These are phyloP conservation scores for Sclerotinia subarctica DNA, from an alignment of 2,329 filamentous ascomycete genomes.

Conservation along the genomic window DNA sequence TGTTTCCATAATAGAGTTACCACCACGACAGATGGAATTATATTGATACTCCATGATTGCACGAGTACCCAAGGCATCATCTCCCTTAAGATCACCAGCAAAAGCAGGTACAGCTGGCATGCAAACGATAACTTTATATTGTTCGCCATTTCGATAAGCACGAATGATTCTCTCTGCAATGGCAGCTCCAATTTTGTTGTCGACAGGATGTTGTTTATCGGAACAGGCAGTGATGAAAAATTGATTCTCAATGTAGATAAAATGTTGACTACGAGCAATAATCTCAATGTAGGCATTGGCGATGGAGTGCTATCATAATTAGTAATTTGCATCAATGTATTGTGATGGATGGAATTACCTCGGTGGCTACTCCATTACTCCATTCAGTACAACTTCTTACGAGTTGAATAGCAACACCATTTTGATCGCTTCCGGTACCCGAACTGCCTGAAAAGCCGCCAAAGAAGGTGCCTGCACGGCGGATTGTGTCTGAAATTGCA, in stretches of 20 bases:
- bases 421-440: slow-evolving; percentile 49
- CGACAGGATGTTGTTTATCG: slow-evolving; percentile 66
- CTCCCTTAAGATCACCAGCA: slow-evolving; percentile 71
- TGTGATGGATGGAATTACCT: slow-evolving; percentile 41
- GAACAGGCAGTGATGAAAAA: slow-evolving; percentile 85
- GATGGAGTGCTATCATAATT: slow-evolving; percentile 62
- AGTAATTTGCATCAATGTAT: background rate
- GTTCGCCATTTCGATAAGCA: slow-evolving; percentile 61
- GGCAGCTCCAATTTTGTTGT: slow-evolving; percentile 74
- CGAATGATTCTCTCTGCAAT: slow-evolving; percentile 75
- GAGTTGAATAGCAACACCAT: slow-evolving; percentile 40
- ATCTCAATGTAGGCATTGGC: slow-evolving; percentile 77
- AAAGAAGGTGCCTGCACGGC: slow-evolving; percentile 10
- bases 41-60: slow-evolving; percentile 92
- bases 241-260: slow-evolving; percentile 77
- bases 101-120: slow-evolving; percentile 82
- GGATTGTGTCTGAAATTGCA: slow-evolving; percentile 18
- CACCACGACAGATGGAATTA: slow-evolving; percentile 72
- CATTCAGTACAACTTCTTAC: slow-evolving; percentile 51
- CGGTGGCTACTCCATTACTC: slow-evolving; percentile 57
- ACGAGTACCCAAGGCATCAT: slow-evolving; percentile 70
- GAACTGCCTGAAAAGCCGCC: background rate
- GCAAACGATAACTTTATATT: slow-evolving; percentile 71
- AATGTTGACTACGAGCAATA: slow-evolving; percentile 66
- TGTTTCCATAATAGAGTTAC: slow-evolving; percentile 72